These are phyloP conservation scores for Amanita rimosa DNA, from an alignment of 768 basidiomycete species.

Conservation along the genomic window DNA sequence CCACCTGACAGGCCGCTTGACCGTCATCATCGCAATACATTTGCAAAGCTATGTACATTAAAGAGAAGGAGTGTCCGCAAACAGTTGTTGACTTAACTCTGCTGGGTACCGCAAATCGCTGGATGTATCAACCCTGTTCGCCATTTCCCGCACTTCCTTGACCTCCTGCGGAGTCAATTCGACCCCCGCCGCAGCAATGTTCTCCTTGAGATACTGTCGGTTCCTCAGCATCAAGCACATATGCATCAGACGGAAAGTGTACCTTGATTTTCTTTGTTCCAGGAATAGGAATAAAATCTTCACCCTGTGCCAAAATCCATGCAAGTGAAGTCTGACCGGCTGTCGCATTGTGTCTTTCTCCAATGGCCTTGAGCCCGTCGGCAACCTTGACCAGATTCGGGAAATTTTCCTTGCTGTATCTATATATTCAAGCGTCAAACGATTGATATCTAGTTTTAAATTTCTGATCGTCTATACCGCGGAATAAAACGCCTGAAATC, in stretches of 20 bases:
- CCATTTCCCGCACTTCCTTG: constrained; percentile 21
- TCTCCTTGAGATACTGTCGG: constrained; percentile 17
- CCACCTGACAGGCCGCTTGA: too few species aligned
- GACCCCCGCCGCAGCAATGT: constrained; percentile 23
- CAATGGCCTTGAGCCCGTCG: constrained; percentile 26
- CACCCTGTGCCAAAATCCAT: constrained; percentile 36
- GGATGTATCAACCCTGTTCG: constrained; percentile 19
- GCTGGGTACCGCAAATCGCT: too few species aligned
- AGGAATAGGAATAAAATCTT: constrained; percentile 36
- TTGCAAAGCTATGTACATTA: too few species aligned
- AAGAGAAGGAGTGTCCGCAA: too few species aligned
- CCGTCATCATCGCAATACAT: too few species aligned
- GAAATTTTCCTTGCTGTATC: constrained; percentile 31
- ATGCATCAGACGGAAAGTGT: not conserved
- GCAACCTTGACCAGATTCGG: constrained; percentile 33
- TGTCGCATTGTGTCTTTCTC: constrained; percentile 27
- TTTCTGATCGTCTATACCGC: constrained; percentile 10
- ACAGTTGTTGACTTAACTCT: too few species aligned
- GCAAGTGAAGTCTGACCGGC: constrained; percentile 37
- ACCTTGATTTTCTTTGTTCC: constrained; percentile 32
- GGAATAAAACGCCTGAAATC: constrained; percentile 18
- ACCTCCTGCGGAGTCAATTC: constrained; percentile 25
- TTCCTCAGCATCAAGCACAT: not conserved
- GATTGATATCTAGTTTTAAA: too few species aligned
- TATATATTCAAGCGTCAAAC: constrained; percentile 3